Base-by-base conservation (phyloP, 208 protist species). In the Wallacemonas sp. region DNA sequence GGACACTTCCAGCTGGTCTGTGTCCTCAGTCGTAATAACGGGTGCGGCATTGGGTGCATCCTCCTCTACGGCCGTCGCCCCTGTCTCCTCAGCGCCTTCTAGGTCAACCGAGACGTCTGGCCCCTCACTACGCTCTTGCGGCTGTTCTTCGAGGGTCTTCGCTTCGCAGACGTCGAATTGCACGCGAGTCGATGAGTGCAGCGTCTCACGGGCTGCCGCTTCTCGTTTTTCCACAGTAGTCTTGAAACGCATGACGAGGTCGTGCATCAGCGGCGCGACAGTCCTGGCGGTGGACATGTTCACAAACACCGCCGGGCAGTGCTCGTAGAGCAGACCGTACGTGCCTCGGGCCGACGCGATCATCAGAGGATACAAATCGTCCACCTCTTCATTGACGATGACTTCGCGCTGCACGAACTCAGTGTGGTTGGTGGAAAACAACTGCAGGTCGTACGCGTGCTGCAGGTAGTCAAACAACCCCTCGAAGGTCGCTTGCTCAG, bases 401-500 rank as follows among this genome's bases (percentile, higher is more conserved):
- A 78, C 71, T 34, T 77, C 81, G 22, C 87, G 83, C 19, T 53
- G 32, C 0, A 75, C 38, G 22, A 90, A 63, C 63, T 93, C 83
- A 4, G 36, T 50, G 26, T 87, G 87, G 45, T 73, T 76, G 1
- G 76, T 54, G 1, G 69, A 64, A 58, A 87, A 93, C 2, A 93
- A 63, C 2, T 79, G 79, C 3, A 78, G 63, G 13, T 76, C 70
- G 54, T 87, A 90, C 52, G 78, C 75, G 32, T 84, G 78, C 32
- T 85, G 74, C 4, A 93, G 71, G 61, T 80, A 87, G 24, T 83
- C 64, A 34, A 85, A 78, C 39, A 82, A 65, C 29, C 55, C 73
- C n/a, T 46, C 29, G 58, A 74, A 68, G 1, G 67, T 76, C 9
- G 62, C 54, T 36, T 66, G 42, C 71, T 87, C 82, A 45, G 83